These are phyloP conservation scores for Williopsis jadinii DNA, from an alignment of 1,139 yeast species.

Conservation along the genomic window DNA sequence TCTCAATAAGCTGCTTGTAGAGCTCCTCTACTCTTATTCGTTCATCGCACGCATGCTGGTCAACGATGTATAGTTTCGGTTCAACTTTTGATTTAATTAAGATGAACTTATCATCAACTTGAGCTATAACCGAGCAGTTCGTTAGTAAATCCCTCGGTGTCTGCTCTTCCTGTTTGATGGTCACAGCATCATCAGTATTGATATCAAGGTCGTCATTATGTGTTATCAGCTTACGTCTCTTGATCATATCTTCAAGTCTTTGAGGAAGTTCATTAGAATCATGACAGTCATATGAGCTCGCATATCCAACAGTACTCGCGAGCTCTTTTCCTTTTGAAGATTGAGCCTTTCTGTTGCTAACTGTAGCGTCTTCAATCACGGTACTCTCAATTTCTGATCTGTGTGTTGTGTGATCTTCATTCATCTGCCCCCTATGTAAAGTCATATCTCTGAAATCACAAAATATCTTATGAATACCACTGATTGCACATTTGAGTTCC, in stretches of 20 bases:
- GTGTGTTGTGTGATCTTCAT: too few relatives aligned
- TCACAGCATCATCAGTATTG: background rate
- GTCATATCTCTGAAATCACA: too few relatives aligned
- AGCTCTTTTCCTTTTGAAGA: too few relatives aligned
- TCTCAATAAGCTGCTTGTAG: conserved; percentile 28
- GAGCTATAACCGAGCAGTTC: conserved; percentile 33
- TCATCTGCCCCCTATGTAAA: too few relatives aligned
- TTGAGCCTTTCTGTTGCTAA: too few relatives aligned
- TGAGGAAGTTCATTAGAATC: too few relatives aligned
- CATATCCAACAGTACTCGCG: too few relatives aligned
- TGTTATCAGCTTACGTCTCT: conserved; percentile 6
- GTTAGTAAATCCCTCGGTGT: conserved; percentile 16
- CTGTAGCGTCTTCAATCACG: too few relatives aligned
- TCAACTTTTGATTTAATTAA: conserved; percentile 42
- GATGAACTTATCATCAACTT: conserved; percentile 57
- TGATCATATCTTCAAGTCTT: conserved; percentile 4
- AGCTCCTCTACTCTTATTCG: conserved; percentile 74
- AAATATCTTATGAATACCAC: too few relatives aligned
- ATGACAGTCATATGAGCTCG: too few relatives aligned
- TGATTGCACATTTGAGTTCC: too few relatives aligned
- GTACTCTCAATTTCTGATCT: too few relatives aligned
- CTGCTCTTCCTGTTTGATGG: conserved; percentile 1
- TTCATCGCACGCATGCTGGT: conserved; percentile 98
- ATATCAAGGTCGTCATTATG: conserved; percentile 1
- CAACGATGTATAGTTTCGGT: conserved; percentile 74